Evolutionary conservation across 345 rosid species (phyloP).

Genomic region (Gossypium sturtianum): DNA sequence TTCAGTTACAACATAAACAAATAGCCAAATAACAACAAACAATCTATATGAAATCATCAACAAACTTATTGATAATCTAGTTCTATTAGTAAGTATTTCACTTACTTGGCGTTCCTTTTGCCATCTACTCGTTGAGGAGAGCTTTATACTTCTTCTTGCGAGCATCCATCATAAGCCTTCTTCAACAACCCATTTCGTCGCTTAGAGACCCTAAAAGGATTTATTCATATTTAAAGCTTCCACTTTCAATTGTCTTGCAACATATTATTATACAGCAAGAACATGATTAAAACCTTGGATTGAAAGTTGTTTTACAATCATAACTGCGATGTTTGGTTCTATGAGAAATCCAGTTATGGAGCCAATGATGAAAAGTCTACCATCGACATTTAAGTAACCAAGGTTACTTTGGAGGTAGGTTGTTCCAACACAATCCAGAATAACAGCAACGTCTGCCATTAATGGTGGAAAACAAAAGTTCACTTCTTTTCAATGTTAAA

Average conservation of each 20-base stretch:
- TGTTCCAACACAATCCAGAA: slow-evolving; percentile 78
- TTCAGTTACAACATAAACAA: no score
- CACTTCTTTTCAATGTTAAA: background rate
- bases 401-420: slow-evolving; percentile 70
- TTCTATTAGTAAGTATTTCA: no score
- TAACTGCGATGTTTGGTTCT: slow-evolving; percentile 43
- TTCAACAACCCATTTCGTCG: no score
- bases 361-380: slow-evolving; percentile 77
- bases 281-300: slow-evolving; percentile 1
- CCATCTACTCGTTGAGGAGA: no score
- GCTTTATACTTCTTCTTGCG: no score
- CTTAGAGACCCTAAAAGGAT: background rate
- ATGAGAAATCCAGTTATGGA: slow-evolving; percentile 52
- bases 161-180: no score
- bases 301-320: slow-evolving; percentile 55
- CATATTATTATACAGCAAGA: background rate
- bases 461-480: background rate
- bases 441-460: slow-evolving; percentile 57
- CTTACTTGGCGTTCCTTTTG: no score
- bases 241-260: background rate
- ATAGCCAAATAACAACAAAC: no score
- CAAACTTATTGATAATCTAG: no score
- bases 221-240: background rate
- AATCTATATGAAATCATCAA: no score
- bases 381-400: slow-evolving; percentile 62